These are phyloP conservation scores for Erythrophleum ivorense DNA, from an alignment of 331 rosid species.

Conservation along the genomic window DNA sequence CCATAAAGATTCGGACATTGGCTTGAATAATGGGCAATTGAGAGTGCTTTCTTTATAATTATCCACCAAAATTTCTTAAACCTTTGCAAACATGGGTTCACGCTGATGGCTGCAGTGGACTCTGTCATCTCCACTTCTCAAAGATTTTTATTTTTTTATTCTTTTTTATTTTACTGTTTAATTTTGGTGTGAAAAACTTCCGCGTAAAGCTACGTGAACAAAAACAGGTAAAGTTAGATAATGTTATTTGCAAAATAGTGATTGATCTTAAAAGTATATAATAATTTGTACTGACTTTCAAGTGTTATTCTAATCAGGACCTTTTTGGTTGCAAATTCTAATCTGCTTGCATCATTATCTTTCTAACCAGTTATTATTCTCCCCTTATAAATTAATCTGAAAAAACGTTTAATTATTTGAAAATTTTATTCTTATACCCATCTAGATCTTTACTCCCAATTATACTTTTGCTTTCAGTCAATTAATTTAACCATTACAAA, in stretches of 20 bases:
- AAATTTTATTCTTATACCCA: too few species aligned
- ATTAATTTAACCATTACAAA: too few species aligned
- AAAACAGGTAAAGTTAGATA: background rate
- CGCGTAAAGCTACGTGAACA: background rate
- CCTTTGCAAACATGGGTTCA: background rate
- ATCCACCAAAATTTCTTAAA: conserved; percentile 32
- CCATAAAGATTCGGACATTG: conserved; percentile 30
- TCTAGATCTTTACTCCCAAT: too few species aligned
- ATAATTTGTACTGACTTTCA: background rate
- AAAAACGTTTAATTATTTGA: too few species aligned
- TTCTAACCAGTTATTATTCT: too few species aligned
- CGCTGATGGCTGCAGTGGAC: conserved; percentile 1
- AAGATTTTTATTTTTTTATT: background rate
- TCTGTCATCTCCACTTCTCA: conserved; percentile 26
- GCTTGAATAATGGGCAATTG: conserved; percentile 30
- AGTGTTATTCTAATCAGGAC: background rate
- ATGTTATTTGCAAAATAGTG: background rate
- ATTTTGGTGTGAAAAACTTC: conserved; percentile 9
- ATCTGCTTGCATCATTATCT: background rate
- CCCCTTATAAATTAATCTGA: too few species aligned
- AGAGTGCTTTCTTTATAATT: conserved; percentile 25
- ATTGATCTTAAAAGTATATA: background rate
- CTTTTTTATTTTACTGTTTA: background rate
- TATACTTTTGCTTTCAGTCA: too few species aligned
- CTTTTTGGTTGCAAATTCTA: background rate